A percentile compares a stretch with the other conserved stretches of the same genome.
These are phyloP conservation scores for Cymbomonas tetramitiformis DNA, from an alignment of 139 green algal species.

Conservation along the genomic window DNA sequence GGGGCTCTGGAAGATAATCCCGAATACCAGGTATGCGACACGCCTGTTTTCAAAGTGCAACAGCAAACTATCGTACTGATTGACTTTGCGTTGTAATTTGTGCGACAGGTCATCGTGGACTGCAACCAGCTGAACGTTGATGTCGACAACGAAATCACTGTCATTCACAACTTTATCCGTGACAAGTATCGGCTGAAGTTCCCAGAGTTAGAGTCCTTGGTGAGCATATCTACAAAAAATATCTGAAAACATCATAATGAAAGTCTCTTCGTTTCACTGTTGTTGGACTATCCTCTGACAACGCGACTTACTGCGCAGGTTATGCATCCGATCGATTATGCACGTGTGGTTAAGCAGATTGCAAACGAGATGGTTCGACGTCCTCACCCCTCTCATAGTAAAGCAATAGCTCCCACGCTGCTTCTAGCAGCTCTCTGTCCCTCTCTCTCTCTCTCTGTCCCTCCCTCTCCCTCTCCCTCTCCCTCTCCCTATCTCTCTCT, in stretches of 20 bases:
- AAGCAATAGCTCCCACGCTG: too few species aligned
- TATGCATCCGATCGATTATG: slow-evolving; percentile 37
- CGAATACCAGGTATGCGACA: too few species aligned
- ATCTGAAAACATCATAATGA: background rate
- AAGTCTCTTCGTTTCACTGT: background rate
- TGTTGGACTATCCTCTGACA: slow-evolving; percentile 62
- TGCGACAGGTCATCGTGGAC: slow-evolving; percentile 69
- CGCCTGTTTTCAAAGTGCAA: too few species aligned
- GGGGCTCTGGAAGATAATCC: too few species aligned
- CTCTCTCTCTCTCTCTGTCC: too few species aligned
- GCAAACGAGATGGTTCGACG: slow-evolving; percentile 64
- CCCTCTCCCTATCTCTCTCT: too few species aligned
- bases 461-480: too few species aligned
- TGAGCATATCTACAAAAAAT: too few species aligned
- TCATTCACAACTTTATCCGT: slow-evolving; percentile 57
- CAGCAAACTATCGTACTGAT: background rate
- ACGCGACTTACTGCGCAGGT: too few species aligned
- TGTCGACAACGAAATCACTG: slow-evolving; percentile 81
- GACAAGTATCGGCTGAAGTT: slow-evolving; percentile 67
- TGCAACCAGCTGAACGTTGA: slow-evolving; percentile 90
- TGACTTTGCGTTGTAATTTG: background rate
- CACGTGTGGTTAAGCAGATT: slow-evolving; percentile 63
- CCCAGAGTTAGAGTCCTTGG: slow-evolving; percentile 85
- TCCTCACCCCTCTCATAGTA: too few species aligned
- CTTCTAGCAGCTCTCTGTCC: too few species aligned